phyloP scores from a whole-genome alignment of 2,329 filamentous ascomycete species.

The Aaosphaeria pasadenensis region DNA sequence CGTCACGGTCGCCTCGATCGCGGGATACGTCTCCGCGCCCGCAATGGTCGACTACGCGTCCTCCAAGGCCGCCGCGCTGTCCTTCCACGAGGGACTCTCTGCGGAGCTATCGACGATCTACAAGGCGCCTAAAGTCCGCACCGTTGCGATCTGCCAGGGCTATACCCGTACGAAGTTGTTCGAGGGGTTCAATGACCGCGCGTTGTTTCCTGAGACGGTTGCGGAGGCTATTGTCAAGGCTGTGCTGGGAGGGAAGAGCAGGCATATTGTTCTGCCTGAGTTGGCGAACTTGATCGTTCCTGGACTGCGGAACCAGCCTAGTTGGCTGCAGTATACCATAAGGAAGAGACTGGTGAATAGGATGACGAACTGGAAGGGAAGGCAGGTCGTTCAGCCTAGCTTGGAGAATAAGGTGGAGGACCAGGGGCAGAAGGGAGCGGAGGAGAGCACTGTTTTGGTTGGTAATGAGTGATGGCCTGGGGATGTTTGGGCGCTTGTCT shows the following conservation, averaged over 20 bases:
- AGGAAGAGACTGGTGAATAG: conserved; percentile 40
- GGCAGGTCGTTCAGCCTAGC: conserved; percentile 38
- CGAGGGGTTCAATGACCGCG: conserved; percentile 51
- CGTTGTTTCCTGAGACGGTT: conserved; percentile 60
- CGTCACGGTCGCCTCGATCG: conserved; percentile 66
- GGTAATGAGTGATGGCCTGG: background rate
- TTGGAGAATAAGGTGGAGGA: conserved; percentile 6
- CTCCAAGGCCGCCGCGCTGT: conserved; percentile 63
- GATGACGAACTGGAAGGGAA: conserved; percentile 35
- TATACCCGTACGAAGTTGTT: conserved; percentile 64
- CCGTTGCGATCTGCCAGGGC: conserved; percentile 63
- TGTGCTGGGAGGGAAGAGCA: conserved; percentile 57
- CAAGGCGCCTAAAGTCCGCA: conserved; percentile 61
- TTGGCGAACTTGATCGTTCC: conserved; percentile 32
- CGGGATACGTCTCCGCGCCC: conserved; percentile 59
- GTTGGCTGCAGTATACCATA: conserved; percentile 60
- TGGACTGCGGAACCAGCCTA: conserved; percentile 52
- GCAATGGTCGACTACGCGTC: conserved; percentile 66
- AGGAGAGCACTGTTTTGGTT: conserved; percentile 1
- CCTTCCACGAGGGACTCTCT: conserved; percentile 63
- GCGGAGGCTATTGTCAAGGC: conserved; percentile 62
- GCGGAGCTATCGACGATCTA: conserved; percentile 51
- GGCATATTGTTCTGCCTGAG: conserved; percentile 55
- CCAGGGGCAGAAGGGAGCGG: conserved; percentile 14
- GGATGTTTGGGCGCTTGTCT: no score